A percentile compares a stretch with the other conserved stretches of the same genome.
phyloP scores from a whole-genome alignment of 805 yeast genomes.

The Kodamaea sagamina region DNA sequence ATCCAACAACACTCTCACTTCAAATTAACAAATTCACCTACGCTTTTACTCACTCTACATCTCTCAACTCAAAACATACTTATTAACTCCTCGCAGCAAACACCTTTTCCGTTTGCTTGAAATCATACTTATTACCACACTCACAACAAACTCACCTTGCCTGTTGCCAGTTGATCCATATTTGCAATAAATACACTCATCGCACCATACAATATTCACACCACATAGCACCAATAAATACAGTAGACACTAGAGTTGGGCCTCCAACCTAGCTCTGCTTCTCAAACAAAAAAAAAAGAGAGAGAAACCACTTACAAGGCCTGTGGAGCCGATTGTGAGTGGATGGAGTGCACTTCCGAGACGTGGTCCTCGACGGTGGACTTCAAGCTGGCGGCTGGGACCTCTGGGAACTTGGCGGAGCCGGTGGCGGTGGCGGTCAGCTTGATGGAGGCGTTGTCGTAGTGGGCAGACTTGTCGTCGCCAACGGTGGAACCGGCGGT shows the following conservation, averaged over 20 bases:
- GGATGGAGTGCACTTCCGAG: constrained; percentile 12
- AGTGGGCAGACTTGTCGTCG: constrained; percentile 21
- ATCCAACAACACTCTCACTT: no score
- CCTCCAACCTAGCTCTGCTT: constrained; percentile 4
- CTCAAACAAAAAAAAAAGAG: not conserved
- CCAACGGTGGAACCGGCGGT: constrained; percentile 73
- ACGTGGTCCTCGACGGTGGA: constrained; percentile 16
- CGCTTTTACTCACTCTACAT: no score
- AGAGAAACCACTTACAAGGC: not conserved
- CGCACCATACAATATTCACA: no score
- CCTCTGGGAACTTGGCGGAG: constrained; percentile 44
- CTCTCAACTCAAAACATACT: no score
- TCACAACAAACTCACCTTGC: no score
- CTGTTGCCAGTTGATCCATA: not conserved
- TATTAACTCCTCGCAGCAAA: no score
- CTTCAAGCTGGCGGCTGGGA: constrained; percentile 29
- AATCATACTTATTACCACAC: no score
- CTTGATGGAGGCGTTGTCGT: constrained; percentile 19
- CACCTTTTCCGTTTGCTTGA: no score
- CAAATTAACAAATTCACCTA: no score
- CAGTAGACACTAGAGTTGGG: constrained; percentile 4
- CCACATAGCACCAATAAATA: constrained; percentile 1
- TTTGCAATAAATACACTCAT: constrained; percentile 1
- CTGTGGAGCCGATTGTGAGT: constrained; percentile 5
- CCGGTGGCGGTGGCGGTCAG: constrained; percentile 45